Evolutionary conservation across 179 eudicot species (phyloP), one percentile per base, ranked within the genome.

Genomic region (Pouteria campechiana): DNA sequence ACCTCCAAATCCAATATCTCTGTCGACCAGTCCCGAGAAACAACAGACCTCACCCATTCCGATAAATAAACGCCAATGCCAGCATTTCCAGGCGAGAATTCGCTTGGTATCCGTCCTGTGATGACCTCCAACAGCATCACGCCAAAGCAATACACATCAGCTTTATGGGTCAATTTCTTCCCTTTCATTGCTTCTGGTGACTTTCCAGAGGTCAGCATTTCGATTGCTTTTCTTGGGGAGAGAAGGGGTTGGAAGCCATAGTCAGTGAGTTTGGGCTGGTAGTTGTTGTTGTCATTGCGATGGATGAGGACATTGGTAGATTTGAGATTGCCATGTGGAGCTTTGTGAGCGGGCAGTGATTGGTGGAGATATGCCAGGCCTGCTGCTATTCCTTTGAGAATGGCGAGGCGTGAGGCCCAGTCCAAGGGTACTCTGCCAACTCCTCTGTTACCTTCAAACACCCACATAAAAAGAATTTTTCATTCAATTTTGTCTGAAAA

Each of bases 91-190:
- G 25, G 25, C 12, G 52, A 24, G 10, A 19, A 20, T 41, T 49
- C 42, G 6, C 51, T 64, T 0, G 74, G 65, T 11, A 39, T 37
- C 38, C 51, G 64, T 5, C 79, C 79, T 1, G 79, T 73, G 17
- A 68, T 66, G 9, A 69, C 47, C 47, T 73, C 75, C 12, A 73
- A 27, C 15, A 69, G 50, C 25, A 73, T 28, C n/a, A 69, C 54
- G n/a, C 79, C 75, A 6, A 64, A 68, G 24, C 79, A 73, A 49
- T 73, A 73, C 2, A 73, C 58, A 44, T 73, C 79, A 3, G 79
- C 58, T 53, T 60, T 68, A 15, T 37, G 25, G 3, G 79, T 64
- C 43, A 65, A 16, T 32, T 46, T 57, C 46, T 46, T 68, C 30
- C 57, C 53, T 12, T 37, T 44, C 7, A 32, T 27, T 37, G 57